Base-by-base conservation (phyloP, 2,329 filamentous ascomycete species). In the Acrocalymma vagum region DNA sequence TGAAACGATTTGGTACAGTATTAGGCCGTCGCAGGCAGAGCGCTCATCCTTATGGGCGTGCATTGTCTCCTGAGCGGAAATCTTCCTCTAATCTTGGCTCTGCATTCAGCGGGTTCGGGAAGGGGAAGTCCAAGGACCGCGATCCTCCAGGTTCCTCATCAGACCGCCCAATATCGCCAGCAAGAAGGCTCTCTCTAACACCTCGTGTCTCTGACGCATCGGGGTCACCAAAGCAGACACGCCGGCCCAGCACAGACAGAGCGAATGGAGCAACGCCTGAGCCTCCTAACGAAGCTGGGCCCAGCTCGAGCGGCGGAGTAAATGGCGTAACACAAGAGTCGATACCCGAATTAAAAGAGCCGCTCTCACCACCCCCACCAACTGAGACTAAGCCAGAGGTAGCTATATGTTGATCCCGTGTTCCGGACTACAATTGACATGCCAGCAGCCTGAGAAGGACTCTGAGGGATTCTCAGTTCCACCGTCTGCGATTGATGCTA, bases 381-480 rank as follows among this genome's bases (percentile, higher is more conserved):
- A 41, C 56, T 22, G 57, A 58, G 29, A 43, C 60, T 4, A 52
- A 54, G 21, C 38, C 58, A 33, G 68, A 71, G 43, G 65, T 65
- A n/a, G n/a, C n/a, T n/a, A 53, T 25, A 42, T 25, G 10, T 7
- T 21, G 3, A 16, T 15, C 11, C 14, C 14, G 13, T 22, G 10
- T 27, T 13, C 6, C 16, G 30, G 17, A 7, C 33, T 9, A 26
- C 17, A 14, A 30, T 43, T 48, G 14, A 52, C 27, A 29, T 21
- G 20, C 16, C 9, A 16, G 18, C 63, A 78, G 39, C 70, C 72
- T 14, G 55, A 63, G 15, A 88, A 83, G 62, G 90, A 94, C 62
- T 74, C 82, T 0, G 89, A 95, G 51, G 90, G 89, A 6, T 94
- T 85, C 62, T 86, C 80, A 4, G 80, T 93, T n/a, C 88, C 86